phyloP scores from a whole-genome alignment of 1,284 basidiomycete species.

The Ganoderma sp. region DNA sequence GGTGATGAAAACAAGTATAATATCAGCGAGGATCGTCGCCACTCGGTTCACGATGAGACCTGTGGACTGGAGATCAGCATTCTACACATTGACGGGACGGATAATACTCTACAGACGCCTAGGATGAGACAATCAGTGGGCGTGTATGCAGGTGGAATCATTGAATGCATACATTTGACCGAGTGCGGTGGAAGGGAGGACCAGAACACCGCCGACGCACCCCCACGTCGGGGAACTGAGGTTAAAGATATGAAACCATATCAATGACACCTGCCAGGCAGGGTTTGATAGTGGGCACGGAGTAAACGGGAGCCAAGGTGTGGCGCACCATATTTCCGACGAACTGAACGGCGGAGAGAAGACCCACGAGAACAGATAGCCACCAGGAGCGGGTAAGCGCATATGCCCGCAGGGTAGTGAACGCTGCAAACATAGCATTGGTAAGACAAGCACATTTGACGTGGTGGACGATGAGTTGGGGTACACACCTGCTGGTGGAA shows the following conservation, averaged over 20 bases:
- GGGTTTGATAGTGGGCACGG: background rate
- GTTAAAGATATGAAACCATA: background rate
- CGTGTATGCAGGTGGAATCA: no score
- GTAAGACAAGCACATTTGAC: background rate
- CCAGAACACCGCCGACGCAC: background rate
- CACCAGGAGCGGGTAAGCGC: background rate
- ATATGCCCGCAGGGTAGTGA: background rate
- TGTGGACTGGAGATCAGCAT: background rate
- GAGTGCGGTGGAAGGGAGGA: background rate
- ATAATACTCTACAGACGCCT: background rate
- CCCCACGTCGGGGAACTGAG: background rate
- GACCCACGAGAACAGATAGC: background rate
- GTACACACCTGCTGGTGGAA: background rate
- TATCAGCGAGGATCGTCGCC: background rate
- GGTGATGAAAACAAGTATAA: background rate
- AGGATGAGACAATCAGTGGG: background rate
- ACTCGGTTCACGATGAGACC: background rate
- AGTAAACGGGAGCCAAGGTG: background rate
- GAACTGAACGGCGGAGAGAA: background rate
- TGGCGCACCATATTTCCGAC: background rate
- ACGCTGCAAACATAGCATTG: background rate
- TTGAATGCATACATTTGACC: background rate
- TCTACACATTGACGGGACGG: background rate
- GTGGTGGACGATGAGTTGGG: background rate
- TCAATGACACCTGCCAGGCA: background rate